Base-by-base conservation (phyloP, 371 early-diverging fungal species). In the Chytridium lagenaria region DNA sequence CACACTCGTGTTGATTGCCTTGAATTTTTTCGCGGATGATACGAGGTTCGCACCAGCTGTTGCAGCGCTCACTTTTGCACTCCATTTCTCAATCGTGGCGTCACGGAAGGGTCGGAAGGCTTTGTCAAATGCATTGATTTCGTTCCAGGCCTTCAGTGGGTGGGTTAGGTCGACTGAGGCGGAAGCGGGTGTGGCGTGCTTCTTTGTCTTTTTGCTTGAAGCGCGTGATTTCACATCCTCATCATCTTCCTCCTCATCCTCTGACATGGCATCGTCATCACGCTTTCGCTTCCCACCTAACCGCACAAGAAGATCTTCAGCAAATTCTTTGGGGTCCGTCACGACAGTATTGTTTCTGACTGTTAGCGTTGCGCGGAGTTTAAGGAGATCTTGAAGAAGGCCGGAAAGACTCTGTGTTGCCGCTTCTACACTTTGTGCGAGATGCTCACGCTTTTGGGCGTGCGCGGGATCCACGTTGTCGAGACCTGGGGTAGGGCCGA, bases 1-100 rank as follows among this genome's bases (percentile, higher is more conserved):
- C 1, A 78, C 74, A 55, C 77, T 73, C 71, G 59, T 94, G 85
- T 97, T 93, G 81, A 98, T 90, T 1, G 94, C 94, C 78, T 96
- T 96, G 88, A 98, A 95, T 77, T 94, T 94, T 71, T 94, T 96
- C 22, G 23, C 22, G 0, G 26, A 36, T 1, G 37, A 31, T 10
- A 51, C 64, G 26, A 55, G 57, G 38, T 90, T 80, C 16, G 90
- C 84, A 22, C 88, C 83, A 36, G 91, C 90, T 5, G 91, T 85
- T 1, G 94, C 89, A 0, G 89, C 84, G 72, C 93, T 92, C 2
- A 95, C 92, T 79, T 94, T 95, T 81, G 88, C 89, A 76, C 90
- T 90, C 98, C 98, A 98, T 77, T 95, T 96, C 51, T 95, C 95
- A 57, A 98, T 83, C 1, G 94, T 94, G 65, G 86, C 84, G 76